Evolutionary conservation across 192 early-diverging fungal genomes (phyloP).

Genomic region (Entophlyctis helioformis): DNA sequence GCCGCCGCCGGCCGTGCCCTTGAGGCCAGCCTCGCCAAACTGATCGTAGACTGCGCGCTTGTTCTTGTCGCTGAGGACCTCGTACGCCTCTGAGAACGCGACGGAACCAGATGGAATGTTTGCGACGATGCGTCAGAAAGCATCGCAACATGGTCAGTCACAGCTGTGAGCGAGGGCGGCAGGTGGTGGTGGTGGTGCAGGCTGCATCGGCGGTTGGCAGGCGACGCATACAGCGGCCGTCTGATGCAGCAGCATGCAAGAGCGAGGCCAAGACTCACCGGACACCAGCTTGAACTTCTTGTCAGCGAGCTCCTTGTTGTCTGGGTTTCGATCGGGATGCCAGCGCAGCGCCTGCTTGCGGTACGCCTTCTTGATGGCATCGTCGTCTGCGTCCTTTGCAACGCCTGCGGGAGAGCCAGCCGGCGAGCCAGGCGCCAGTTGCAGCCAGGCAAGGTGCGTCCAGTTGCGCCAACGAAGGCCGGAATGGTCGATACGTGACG

Average conservation of each 20-base stretch:
- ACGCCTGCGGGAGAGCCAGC: constrained; percentile 13
- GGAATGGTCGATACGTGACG: too few relatives aligned
- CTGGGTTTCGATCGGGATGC: constrained; percentile 69
- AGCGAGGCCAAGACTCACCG: constrained; percentile 1
- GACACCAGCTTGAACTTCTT: constrained; percentile 62
- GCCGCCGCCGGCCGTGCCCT: constrained; percentile 35
- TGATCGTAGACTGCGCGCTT: constrained; percentile 43
- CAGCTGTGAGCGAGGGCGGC: too few relatives aligned
- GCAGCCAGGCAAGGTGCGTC: too few relatives aligned
- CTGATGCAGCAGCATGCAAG: not conserved
- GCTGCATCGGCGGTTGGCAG: too few relatives aligned
- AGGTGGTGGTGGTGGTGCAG: too few relatives aligned
- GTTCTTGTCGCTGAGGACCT: constrained; percentile 40
- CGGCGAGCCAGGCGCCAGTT: too few relatives aligned
- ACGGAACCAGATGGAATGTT: too few relatives aligned
- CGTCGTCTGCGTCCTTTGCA: constrained; percentile 22
- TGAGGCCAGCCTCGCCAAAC: constrained; percentile 44
- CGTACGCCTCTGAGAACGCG: constrained; percentile 38
- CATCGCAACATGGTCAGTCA: too few relatives aligned
- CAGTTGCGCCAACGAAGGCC: too few relatives aligned
- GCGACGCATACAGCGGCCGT: too few relatives aligned
- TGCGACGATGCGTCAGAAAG: too few relatives aligned
- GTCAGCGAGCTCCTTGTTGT: constrained; percentile 54
- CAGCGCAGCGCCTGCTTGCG: constrained; percentile 60
- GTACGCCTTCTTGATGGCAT: constrained; percentile 43